phyloP scores from a whole-genome alignment of 1,139 yeast genomes.

The Scheffersomyces parashehatae region DNA sequence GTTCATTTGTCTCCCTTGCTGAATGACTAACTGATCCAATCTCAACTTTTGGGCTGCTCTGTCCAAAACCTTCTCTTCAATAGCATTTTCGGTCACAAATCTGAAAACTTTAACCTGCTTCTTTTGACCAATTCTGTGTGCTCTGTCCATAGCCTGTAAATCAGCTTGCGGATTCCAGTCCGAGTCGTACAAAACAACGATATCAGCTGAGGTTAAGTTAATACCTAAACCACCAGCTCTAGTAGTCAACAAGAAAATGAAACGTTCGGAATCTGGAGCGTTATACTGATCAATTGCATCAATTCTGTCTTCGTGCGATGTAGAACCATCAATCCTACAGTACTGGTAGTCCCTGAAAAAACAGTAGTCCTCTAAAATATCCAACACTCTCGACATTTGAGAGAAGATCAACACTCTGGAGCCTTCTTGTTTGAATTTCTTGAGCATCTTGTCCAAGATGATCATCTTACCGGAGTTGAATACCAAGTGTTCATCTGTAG shows the following conservation, averaged over 20 bases:
- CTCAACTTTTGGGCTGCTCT: constrained; percentile 94
- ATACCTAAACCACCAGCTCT: constrained; percentile 99
- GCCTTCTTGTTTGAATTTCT: constrained; percentile 72
- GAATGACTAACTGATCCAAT: constrained; percentile 92
- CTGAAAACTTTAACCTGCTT: constrained; percentile 92
- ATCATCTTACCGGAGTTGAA: constrained; percentile 89
- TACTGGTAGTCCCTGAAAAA: constrained; percentile 78
- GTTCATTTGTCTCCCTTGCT: constrained; percentile 73
- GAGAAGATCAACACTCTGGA: constrained; percentile 90
- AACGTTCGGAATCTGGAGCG: constrained; percentile 77
- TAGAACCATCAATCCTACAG: constrained; percentile 93
- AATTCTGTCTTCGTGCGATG: constrained; percentile 91
- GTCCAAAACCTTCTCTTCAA: constrained; percentile 93
- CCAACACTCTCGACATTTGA: constrained; percentile 91
- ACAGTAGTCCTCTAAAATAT: constrained; percentile 92
- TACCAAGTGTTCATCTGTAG: constrained; percentile 92
- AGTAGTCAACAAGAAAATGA: constrained; percentile 84
- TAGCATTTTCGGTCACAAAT: constrained; percentile 93
- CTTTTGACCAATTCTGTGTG: constrained; percentile 97
- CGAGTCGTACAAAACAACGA: constrained; percentile 85
- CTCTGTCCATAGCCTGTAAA: constrained; percentile 98
- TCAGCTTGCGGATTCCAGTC: constrained; percentile 99
- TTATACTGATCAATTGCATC: constrained; percentile 91
- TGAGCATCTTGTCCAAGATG: constrained; percentile 78
- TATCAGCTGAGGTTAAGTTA: constrained; percentile 89